phyloP scores from a whole-genome alignment of 495 filamentous ascomycete genomes.

The Hypoxylon cercidicola region DNA sequence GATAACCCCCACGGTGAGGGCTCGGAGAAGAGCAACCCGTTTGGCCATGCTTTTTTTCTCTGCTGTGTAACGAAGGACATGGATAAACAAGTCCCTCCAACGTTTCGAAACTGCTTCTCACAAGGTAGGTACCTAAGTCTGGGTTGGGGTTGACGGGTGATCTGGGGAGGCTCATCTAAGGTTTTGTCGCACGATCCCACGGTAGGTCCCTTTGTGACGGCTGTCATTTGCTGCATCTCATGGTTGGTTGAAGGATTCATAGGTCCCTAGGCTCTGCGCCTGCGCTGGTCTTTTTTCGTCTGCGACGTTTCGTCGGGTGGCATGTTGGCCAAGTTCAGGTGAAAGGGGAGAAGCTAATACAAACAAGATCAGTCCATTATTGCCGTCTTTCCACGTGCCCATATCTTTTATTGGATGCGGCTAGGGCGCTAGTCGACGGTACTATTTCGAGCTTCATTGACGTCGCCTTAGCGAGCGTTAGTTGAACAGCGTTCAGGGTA shows the following conservation, averaged over 20 bases:
- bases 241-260: constrained; percentile 5
- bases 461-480: constrained; percentile 2
- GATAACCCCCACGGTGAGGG: no score
- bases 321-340: neutral
- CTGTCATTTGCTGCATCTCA: neutral
- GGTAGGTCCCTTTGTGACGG: neutral
- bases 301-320: constrained; percentile 7
- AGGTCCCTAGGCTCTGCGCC: neutral
- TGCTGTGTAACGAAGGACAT: no score
- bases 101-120: neutral
- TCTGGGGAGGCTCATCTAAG: constrained; percentile 4
- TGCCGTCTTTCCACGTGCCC: neutral
- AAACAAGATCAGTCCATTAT: neutral
- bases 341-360: constrained; percentile 1
- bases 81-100: neutral
- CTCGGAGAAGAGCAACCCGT: no score
- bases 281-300: constrained; percentile 17
- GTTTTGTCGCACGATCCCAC: neutral
- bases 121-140: no score
- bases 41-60: no score
- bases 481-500: neutral
- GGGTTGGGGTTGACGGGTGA: constrained; percentile 2
- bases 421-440: neutral
- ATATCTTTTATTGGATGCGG: neutral
- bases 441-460: constrained; percentile 10